Base-by-base conservation (phyloP, 2,329 filamentous ascomycete genomes). In the Penicillium crustosum region DNA sequence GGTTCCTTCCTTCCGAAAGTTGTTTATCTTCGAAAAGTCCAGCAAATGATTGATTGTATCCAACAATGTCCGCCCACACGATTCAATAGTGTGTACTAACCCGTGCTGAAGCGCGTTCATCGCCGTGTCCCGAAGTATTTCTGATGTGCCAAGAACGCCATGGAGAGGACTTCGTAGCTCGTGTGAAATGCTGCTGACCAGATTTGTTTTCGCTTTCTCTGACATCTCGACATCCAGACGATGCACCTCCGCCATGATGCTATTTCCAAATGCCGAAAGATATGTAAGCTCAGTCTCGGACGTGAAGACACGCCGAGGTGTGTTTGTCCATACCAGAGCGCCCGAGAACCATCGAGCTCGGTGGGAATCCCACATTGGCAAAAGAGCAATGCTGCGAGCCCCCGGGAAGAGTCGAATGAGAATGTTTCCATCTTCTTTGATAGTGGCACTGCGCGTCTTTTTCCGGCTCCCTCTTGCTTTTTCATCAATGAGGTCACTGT, bases 21-120 rank as follows among this genome's bases (percentile, higher is more conserved):
- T 43, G 41, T 43, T 43, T 23, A 15, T 39, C n/a, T 42, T 29
- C 23, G 70, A 60, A 15, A 69, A 66, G 12, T 75, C 73, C 0
- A 76, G 68, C 21, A 77, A 56, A 45, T 75, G 68, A 39, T 77
- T 74, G 43, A 80, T 72, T 0, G 75, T 77, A 47, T 78, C 77
- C 1, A 79, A 63, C 0, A 80, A 63, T 0, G 77, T 78, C 2
- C 72, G 69, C 1, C 74, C 77, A 58, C 76, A 80, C 9, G 67
- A 73, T 33, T 73, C 69, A 19, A 79, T 72, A 0, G 75, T 73
- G 36, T 72, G 64, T 1, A 76, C 64, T 53, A 76, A 57, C 4
- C 66, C 66, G 17, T 62, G 61, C 35, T 75, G 73, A 5, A 65
- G 61, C 13, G 67, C 62, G 10, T 64, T 65, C 38, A 69, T 64